These are phyloP conservation scores for Fraxinus quadrangulata DNA, from an alignment of 257 asterid genomes.

Conservation along the genomic window DNA sequence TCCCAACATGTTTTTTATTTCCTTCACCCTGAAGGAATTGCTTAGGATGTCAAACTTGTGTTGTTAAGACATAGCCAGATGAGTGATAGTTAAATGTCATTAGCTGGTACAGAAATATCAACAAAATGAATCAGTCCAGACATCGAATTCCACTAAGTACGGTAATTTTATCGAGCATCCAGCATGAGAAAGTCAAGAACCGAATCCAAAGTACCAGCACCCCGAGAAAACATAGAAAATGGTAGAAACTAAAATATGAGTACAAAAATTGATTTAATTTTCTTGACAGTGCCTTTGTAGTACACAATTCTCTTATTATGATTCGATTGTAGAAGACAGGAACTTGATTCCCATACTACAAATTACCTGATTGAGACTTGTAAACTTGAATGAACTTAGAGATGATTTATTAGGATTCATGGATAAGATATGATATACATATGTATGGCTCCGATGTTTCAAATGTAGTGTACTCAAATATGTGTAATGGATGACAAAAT, in stretches of 20 bases:
- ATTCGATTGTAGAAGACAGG: no score
- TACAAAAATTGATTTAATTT: not conserved
- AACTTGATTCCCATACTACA: no score
- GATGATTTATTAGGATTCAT: no score
- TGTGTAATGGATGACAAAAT: no score
- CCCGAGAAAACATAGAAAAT: not conserved
- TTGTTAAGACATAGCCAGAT: slow-evolving; percentile 58
- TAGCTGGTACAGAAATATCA: slow-evolving; percentile 37
- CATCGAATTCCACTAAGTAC: slow-evolving; percentile 8
- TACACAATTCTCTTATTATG: no score
- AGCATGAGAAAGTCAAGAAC: not conserved
- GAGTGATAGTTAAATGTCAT: slow-evolving; percentile 46
- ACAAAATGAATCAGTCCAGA: slow-evolving; percentile 26
- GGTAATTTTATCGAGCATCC: slow-evolving; percentile 1
- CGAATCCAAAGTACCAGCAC: not conserved
- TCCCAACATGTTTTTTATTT: slow-evolving; percentile 62
- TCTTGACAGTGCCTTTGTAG: not conserved
- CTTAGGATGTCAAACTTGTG: slow-evolving; percentile 70
- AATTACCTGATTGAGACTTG: no score
- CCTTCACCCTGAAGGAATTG: slow-evolving; percentile 94
- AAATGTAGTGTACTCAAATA: not conserved
- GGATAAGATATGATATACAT: no score
- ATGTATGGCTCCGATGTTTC: not conserved
- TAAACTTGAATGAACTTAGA: no score
- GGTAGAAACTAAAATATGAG: not conserved